A percentile compares a stretch with the other conserved stretches of the same genome.
These are phyloP conservation scores for Fraxinus floribunda DNA, from an alignment of 305 asterid species.

Conservation along the genomic window DNA sequence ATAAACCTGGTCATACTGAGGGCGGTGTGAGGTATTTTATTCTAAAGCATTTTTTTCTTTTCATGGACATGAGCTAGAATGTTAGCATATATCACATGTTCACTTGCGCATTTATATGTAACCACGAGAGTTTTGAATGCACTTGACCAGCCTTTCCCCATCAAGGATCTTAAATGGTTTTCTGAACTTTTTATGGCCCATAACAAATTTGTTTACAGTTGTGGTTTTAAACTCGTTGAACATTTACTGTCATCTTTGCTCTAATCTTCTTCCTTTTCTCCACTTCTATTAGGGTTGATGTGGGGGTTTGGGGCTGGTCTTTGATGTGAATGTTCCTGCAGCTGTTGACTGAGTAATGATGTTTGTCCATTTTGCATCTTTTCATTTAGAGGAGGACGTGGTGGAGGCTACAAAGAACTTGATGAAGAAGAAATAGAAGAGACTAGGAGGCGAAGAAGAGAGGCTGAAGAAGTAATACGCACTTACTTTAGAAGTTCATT, in stretches of 20 bases:
- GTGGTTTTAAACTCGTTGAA: not conserved
- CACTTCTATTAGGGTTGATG: constrained; percentile 1
- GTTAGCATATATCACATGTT: not conserved
- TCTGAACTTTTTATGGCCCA: not conserved
- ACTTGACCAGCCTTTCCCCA: not conserved
- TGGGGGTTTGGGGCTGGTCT: not conserved
- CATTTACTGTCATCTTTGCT: not conserved
- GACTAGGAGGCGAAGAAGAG: constrained; percentile 82
- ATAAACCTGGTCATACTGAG: constrained; percentile 90
- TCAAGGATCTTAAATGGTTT: constrained; percentile 3
- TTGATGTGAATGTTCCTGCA: not conserved
- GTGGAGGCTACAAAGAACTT: constrained; percentile 96
- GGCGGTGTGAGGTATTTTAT: constrained; percentile 85
- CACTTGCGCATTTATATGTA: not conserved
- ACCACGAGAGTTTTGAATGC: not conserved
- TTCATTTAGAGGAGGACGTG: constrained; percentile 85
- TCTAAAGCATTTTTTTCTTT: not conserved
- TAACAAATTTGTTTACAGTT: not conserved
- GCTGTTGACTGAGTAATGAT: constrained; percentile 15
- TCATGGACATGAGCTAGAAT: not conserved
- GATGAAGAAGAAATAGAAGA: constrained; percentile 97
- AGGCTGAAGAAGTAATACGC: constrained; percentile 78
- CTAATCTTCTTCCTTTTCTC: not conserved
- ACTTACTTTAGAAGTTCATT: constrained; percentile 14
- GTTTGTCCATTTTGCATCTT: constrained; percentile 19